Percentiles rank a stretch among this genome's conserved stretches.
Evolutionary conservation across 805 yeast genomes (phyloP).

Genomic region (Wickerhamiella qilinensis): DNA sequence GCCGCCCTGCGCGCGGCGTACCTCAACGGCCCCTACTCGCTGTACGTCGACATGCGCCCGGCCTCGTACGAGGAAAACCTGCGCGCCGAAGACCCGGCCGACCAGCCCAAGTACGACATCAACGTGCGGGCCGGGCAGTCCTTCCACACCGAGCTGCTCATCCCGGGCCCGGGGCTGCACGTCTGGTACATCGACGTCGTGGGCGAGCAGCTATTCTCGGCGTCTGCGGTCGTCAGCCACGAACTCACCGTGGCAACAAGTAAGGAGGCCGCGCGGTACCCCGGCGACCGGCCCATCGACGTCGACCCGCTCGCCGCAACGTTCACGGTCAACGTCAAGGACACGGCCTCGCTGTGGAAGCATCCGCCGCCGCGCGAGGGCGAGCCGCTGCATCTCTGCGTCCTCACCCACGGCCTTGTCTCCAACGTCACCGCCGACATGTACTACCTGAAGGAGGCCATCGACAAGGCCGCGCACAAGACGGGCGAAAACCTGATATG

Average conservation of each 20-base stretch:
- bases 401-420: constrained; percentile 83
- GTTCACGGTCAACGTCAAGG: constrained; percentile 25
- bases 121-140: constrained; percentile 59
- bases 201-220: constrained; percentile 62
- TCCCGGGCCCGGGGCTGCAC: constrained; percentile 31
- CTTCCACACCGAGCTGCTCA: constrained; percentile 37
- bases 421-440: constrained; percentile 83
- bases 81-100: constrained; percentile 18
- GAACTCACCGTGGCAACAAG: constrained; percentile 36
- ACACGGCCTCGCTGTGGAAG: constrained; percentile 64
- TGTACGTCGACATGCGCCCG: constrained; percentile 71
- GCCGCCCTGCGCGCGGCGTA: constrained; percentile 67
- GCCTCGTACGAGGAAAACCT: constrained; percentile 36
- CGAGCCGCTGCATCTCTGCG: constrained; percentile 63
- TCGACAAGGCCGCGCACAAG: constrained; percentile 34
- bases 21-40: constrained; percentile 73
- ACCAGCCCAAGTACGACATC: constrained; percentile 27
- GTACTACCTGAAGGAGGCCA: constrained; percentile 68
- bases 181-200: constrained; percentile 69
- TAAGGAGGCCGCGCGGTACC: constrained; percentile 10
- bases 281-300: constrained; percentile 1
- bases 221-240: constrained; percentile 51
- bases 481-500: constrained; percentile 54
- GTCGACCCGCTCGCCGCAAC: constrained; percentile 1
- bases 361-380: constrained; percentile 35